Evolutionary conservation across 805 yeast genomes (phyloP), one percentile per base, ranked within the genome.

Genomic region (Yarrowia phangngaensis): DNA sequence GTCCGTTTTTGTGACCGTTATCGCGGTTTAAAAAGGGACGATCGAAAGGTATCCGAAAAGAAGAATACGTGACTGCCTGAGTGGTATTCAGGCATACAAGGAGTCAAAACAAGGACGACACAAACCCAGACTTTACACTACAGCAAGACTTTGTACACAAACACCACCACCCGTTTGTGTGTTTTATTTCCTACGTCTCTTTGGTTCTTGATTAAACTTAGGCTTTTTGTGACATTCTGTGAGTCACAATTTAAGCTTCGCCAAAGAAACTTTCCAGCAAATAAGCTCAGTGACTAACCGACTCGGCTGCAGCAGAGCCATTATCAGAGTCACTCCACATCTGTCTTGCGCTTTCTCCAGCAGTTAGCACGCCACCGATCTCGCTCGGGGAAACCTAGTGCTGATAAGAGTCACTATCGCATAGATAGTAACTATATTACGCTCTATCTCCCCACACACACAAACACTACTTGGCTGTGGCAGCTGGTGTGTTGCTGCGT

Each of bases 381-480:
- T 38, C 45, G 45, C 45, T 38, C 45, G 45, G 45, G 45, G 13
- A 38, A 38, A 38, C 45, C 45, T 38, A 38, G 45, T 38, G 32
- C 27, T 29, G 48, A 41, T 41, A 41, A 41, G 48, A 41, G 48
- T 41, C 48, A 41, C 35, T 41, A 41, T 41, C 48, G 35, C 48
- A 29, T 29, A 5, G 35, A 41, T 29, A 41, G 35, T 41, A 41
- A 41, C 48, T 41, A 41, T 41, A 41, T 41, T 35, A 29, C 28
- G 35, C 16, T 27, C 22, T 22, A 14, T 20, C 29, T 20, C 48
- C 34, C 48, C 48, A 22, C 20, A 30, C 27, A 15, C 9, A n/a
- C 20, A 8, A n/a, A 6, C 20, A n/a, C n/a, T n/a, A n/a, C 24
- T 20, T 17, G 43, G 43, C 30, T 30, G 43, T 35, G 43, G 27